phyloP scores from a whole-genome alignment of 352 stramenopile species.

The Globisporangium rhizosaccharum region DNA sequence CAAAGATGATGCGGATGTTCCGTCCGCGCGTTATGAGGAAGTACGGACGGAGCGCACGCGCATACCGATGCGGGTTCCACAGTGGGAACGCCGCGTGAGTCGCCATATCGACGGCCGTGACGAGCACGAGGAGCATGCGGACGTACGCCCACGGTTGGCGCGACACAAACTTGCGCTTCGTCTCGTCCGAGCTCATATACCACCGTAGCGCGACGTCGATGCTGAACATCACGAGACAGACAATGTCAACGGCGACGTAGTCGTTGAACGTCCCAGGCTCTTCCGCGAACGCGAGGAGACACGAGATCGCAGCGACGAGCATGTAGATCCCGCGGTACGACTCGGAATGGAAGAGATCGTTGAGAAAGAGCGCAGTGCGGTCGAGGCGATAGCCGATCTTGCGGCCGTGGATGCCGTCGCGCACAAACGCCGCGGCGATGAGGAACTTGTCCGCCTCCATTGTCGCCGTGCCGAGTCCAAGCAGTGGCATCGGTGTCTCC shows the following conservation, averaged over 20 bases:
- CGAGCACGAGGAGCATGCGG: slow-evolving; percentile 44
- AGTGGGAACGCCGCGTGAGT: slow-evolving; percentile 40
- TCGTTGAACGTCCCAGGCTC: slow-evolving; percentile 45
- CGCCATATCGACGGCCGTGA: slow-evolving; percentile 50
- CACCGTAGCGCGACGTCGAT: slow-evolving; percentile 67
- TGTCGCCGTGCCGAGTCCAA: background rate
- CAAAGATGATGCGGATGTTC: slow-evolving; percentile 85
- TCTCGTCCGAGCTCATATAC: slow-evolving; percentile 81
- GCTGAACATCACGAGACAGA: slow-evolving; percentile 57
- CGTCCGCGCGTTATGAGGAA: slow-evolving; percentile 74
- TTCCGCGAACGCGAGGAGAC: slow-evolving; percentile 61
- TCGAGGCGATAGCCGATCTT: slow-evolving; percentile 82
- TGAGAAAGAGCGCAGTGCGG: slow-evolving; percentile 54
- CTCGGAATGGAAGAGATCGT: slow-evolving; percentile 69
- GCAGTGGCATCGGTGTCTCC: background rate
- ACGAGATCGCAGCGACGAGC: slow-evolving; percentile 58
- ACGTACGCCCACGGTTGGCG: slow-evolving; percentile 74
- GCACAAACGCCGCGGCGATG: slow-evolving; percentile 74
- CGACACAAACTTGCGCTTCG: slow-evolving; percentile 68
- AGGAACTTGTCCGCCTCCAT: slow-evolving; percentile 66
- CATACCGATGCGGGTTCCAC: slow-evolving; percentile 60
- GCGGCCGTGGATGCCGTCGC: slow-evolving; percentile 75
- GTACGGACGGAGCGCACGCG: slow-evolving; percentile 61
- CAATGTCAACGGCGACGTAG: slow-evolving; percentile 56
- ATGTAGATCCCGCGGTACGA: slow-evolving; percentile 72